Evolutionary conservation across 805 yeast genomes (phyloP).

Genomic region (Jamesozyma hellenica): DNA sequence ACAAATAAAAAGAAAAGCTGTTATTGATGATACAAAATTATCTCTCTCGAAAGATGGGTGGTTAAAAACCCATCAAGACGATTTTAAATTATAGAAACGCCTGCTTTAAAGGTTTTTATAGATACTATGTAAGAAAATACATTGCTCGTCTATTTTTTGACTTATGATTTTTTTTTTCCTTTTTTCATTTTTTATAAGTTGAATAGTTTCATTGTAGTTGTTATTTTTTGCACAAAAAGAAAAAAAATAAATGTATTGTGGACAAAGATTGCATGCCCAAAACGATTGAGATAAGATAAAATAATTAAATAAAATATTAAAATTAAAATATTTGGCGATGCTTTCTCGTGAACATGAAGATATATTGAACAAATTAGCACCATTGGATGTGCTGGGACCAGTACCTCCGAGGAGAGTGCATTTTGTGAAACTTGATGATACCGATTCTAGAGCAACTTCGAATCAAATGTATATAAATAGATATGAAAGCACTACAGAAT

Average conservation of each 20-base stretch:
- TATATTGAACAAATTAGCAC: conserved; percentile 5
- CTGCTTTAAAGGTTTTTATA: too few relatives aligned
- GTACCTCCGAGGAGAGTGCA: not conserved
- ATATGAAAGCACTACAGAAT: conserved; percentile 7
- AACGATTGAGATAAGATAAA: not conserved
- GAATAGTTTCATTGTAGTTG: too few relatives aligned
- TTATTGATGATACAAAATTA: conserved; percentile 25
- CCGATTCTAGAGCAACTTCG: conserved; percentile 7
- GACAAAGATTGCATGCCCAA: not conserved
- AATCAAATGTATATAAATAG: conserved; percentile 13
- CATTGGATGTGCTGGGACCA: not conserved
- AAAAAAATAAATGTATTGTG: not conserved
- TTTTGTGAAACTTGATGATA: conserved; percentile 11
- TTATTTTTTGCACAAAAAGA: too few relatives aligned
- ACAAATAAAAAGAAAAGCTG: conserved; percentile 20
- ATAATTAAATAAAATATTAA: not conserved
- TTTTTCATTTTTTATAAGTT: too few relatives aligned
- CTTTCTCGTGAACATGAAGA: not conserved
- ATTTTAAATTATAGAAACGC: conserved; percentile 22
- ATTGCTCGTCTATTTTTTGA: too few relatives aligned
- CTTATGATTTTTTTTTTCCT: too few relatives aligned
- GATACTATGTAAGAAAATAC: too few relatives aligned
- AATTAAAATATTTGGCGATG: not conserved
- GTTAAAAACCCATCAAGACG: conserved; percentile 38
- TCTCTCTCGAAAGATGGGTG: conserved; percentile 34